These are phyloP conservation scores for Fusarium brevicatenulatum DNA, from an alignment of 2,329 filamentous ascomycete genomes.

Conservation along the genomic window DNA sequence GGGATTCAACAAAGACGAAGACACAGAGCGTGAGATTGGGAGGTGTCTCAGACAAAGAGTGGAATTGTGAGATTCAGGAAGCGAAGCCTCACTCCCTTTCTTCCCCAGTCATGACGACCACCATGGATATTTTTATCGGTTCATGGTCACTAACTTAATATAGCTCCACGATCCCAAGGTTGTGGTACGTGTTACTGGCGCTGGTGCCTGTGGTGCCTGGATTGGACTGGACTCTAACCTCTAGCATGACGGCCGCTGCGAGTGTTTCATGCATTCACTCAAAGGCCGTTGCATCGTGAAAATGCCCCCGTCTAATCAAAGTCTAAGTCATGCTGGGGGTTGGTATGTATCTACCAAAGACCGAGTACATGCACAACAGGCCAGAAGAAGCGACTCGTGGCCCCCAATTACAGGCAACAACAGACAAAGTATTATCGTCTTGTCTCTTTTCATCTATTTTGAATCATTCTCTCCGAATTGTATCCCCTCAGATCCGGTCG, in stretches of 20 bases:
- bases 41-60: conserved; percentile 21
- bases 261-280: conserved; percentile 38
- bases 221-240: neutral
- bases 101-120: conserved; percentile 3
- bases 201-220: conserved; percentile 25
- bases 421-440: neutral
- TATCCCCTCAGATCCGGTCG: conserved; percentile 6
- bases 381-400: conserved; percentile 18
- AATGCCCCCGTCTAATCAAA: neutral
- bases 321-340: conserved; percentile 10
- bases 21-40: conserved; percentile 8
- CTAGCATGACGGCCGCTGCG: conserved; percentile 31
- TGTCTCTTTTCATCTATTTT: conserved; percentile 30
- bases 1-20: conserved; percentile 14
- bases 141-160: neutral
- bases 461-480: conserved; percentile 3
- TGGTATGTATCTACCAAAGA: neutral
- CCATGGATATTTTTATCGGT: conserved; percentile 23
- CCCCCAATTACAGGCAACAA: conserved; percentile 37
- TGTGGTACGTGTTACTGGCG: conserved; percentile 29
- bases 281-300: conserved; percentile 31
- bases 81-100: conserved; percentile 21
- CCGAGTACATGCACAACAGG: neutral
- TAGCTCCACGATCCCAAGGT: conserved; percentile 30
- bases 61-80: conserved; percentile 29